phyloP scores from a whole-genome alignment of 352 stramenopile species.

The Phytophthora lateralis region DNA sequence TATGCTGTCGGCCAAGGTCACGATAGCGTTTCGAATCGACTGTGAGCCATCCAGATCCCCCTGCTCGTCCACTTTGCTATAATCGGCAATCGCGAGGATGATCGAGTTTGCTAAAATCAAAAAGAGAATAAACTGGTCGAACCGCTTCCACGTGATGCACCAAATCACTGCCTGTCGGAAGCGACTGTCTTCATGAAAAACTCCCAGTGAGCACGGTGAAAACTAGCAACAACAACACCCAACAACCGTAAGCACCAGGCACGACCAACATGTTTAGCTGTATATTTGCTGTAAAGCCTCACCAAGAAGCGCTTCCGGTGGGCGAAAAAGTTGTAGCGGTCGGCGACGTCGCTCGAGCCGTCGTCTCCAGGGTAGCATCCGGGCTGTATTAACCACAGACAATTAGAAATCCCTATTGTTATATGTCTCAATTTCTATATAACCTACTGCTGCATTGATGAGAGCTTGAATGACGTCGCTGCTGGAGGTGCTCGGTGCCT shows the following conservation, averaged over 20 bases:
- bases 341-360: slow-evolving; percentile 49
- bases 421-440: not conserved
- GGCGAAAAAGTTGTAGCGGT: slow-evolving; percentile 71
- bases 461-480: slow-evolving; percentile 25
- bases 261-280: no score
- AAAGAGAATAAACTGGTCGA: slow-evolving; percentile 87
- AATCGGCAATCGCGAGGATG: slow-evolving; percentile 82
- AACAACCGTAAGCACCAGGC: not conserved
- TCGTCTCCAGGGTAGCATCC: slow-evolving; percentile 61
- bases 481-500: not conserved
- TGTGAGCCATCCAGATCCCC: slow-evolving; percentile 47
- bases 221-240: slow-evolving; percentile 38
- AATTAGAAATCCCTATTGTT: not conserved
- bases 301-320: slow-evolving; percentile 67
- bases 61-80: slow-evolving; percentile 54
- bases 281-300: not conserved
- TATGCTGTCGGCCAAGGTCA: slow-evolving; percentile 57
- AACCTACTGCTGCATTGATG: slow-evolving; percentile 32
- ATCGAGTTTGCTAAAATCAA: slow-evolving; percentile 85
- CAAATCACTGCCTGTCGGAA: slow-evolving; percentile 67
- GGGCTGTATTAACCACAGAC: slow-evolving; percentile 25
- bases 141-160: slow-evolving; percentile 74
- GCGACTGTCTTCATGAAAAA: slow-evolving; percentile 53
- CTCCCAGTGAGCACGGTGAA: slow-evolving; percentile 54
- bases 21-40: slow-evolving; percentile 60